Percentiles rank a stretch among this genome's conserved stretches.
Evolutionary conservation across 257 asterid genomes (phyloP).

Genomic region (Knoxia roxburghii): DNA sequence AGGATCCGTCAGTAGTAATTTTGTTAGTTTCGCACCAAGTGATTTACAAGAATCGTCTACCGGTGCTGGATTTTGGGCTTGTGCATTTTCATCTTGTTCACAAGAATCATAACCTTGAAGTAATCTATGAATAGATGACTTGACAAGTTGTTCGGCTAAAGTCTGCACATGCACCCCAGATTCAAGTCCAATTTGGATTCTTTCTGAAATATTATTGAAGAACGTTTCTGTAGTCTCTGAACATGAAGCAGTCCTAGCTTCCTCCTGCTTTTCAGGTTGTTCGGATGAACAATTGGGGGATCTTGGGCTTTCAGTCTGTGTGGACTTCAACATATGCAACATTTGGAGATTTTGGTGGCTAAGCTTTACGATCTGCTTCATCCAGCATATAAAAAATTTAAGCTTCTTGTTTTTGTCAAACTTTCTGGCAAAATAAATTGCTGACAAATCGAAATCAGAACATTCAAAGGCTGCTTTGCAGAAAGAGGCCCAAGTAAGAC

Average conservation of each 20-base stretch:
- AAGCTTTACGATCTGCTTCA: conserved; percentile 55
- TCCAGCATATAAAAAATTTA: conserved; percentile 88
- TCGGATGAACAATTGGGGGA: conserved; percentile 29
- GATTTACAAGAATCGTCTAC: conserved; percentile 31
- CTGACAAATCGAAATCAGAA: conserved; percentile 61
- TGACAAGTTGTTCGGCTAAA: conserved; percentile 69
- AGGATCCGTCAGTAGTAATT: conserved; percentile 51
- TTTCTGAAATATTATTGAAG: conserved; percentile 45
- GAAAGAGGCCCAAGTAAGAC: conserved; percentile 74
- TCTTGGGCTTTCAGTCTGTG: conserved; percentile 24
- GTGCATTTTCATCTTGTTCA: conserved; percentile 24
- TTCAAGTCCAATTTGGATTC: conserved; percentile 58
- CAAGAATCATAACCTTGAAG: conserved; percentile 23
- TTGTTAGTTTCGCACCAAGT: conserved; percentile 28
- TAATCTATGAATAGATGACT: conserved; percentile 51
- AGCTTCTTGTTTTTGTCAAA: conserved; percentile 59
- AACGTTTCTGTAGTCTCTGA: conserved; percentile 49
- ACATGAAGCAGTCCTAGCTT: conserved; percentile 23
- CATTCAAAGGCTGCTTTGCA: conserved; percentile 53
- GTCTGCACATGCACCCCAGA: conserved; percentile 73
- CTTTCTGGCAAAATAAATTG: conserved; percentile 40
- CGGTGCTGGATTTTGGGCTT: conserved; percentile 25
- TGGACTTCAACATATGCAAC: conserved; percentile 28
- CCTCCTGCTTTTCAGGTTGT: conserved; percentile 42
- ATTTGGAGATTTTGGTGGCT: conserved; percentile 22